phyloP scores from a whole-genome alignment of 495 filamentous ascomycete genomes.

The Trichoderma gamsii region DNA sequence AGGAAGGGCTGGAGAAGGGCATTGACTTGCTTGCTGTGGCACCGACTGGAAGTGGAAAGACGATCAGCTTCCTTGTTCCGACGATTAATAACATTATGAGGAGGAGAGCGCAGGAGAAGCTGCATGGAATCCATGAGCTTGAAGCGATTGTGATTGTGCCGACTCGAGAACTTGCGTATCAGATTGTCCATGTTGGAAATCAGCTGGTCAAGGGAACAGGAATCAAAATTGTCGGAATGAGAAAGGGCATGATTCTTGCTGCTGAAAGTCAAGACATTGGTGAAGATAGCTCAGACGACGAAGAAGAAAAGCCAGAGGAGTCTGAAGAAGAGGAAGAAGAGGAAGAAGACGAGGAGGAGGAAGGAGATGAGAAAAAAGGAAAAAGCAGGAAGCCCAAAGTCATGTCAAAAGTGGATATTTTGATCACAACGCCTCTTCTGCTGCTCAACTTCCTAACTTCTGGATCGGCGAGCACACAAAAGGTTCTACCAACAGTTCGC shows the following conservation, averaged over 20 bases:
- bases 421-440: slow-evolving; percentile 81
- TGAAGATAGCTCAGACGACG: slow-evolving; percentile 25
- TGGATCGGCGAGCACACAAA: slow-evolving; percentile 35
- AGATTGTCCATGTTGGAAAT: slow-evolving; percentile 87
- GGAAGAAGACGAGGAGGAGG: slow-evolving; percentile 35
- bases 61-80: slow-evolving; percentile 83
- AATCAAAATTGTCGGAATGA: slow-evolving; percentile 75
- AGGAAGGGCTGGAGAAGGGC: slow-evolving; percentile 27
- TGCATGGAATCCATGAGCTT: slow-evolving; percentile 45
- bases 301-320: slow-evolving; percentile 21
- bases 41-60: slow-evolving; percentile 97
- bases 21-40: slow-evolving; percentile 80
- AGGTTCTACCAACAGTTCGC: slow-evolving; percentile 55
- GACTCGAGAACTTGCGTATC: slow-evolving; percentile 83
- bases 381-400: slow-evolving; percentile 30
- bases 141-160: slow-evolving; percentile 77
- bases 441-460: slow-evolving; percentile 68
- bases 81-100: slow-evolving; percentile 67
- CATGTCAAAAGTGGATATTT: slow-evolving; percentile 64
- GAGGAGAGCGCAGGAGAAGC: slow-evolving; percentile 31
- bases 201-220: slow-evolving; percentile 75
- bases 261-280: slow-evolving; percentile 35
- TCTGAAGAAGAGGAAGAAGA: slow-evolving; percentile 37
- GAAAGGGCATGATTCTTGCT: slow-evolving; percentile 70
- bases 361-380: slow-evolving; percentile 21